Base-by-base conservation (phyloP, 2,329 filamentous ascomycete genomes). In the Acarospora socialis region DNA sequence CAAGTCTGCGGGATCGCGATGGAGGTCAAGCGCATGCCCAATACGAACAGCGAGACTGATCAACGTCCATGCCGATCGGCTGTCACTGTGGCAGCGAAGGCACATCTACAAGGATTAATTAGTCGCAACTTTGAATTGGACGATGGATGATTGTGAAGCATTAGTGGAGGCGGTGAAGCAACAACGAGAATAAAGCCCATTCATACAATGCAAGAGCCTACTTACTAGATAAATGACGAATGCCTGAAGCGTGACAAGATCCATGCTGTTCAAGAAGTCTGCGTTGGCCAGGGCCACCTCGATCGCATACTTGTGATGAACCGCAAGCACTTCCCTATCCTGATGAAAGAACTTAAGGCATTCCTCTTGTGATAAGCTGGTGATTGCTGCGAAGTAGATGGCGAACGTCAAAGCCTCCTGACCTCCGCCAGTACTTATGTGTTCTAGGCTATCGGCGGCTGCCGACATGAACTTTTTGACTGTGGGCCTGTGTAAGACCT, bases 381-480 rank as follows among this genome's bases (percentile, higher is more conserved):
- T 41, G 20, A 39, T 30, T 34, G 40, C 40, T 7, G 40, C 32
- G 34, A 38, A 42, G 13, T 42, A 42, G n/a, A 41, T 36, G 3
- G 40, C 17, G 26, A 42, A 42, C 8, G 39, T 23, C 16, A 42
- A 30, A 3, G 40, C 35, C 22, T 42, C 35, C 26, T 28, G 17
- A 17, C 15, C 21, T 21, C 8, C 10, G 8, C n/a, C 21, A n/a
- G 21, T 22, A n/a, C 8, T n/a, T 22, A 8, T n/a, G 21, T 8
- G 21, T 8, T 12, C 14, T 39, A 33, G 7, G 35, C 23, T 14
- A 28, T 30, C n/a, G n/a, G n/a, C n/a, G n/a, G n/a, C n/a, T n/a
- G n/a, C n/a, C n/a, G n/a, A n/a, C n/a, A n/a, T n/a, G n/a, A n/a
- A n/a, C n/a, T n/a, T n/a, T n/a, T n/a, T n/a, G 13, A 38, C 12